Conservation (phyloP, 2,329 filamentous ascomycete genomes). For the Cytospora chrysosperma region DNA sequence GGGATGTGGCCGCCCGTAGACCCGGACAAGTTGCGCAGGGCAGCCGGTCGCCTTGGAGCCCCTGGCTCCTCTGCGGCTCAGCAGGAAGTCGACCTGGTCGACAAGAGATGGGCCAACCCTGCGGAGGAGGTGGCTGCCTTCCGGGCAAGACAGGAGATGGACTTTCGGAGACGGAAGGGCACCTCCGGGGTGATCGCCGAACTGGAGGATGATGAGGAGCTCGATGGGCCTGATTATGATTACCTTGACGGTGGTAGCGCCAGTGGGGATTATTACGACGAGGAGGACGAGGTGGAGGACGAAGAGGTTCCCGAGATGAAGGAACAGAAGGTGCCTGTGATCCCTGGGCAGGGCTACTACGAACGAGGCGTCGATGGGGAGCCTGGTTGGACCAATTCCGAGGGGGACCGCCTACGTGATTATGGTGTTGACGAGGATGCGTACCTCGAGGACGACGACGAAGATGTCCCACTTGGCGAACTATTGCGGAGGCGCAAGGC, state of each 20-base stretch:
- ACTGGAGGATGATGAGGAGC: slow-evolving; percentile 55
- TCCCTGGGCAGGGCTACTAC: slow-evolving; percentile 24
- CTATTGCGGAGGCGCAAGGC: slow-evolving; percentile 58
- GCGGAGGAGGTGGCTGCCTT: slow-evolving; percentile 52
- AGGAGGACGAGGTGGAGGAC: slow-evolving; percentile 42
- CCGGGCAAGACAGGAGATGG: slow-evolving; percentile 47
- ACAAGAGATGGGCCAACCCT: slow-evolving; percentile 35
- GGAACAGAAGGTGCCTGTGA: slow-evolving; percentile 24
- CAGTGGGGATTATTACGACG: slow-evolving; percentile 40
- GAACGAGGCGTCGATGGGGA: slow-evolving; percentile 44
- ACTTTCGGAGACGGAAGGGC: slow-evolving; percentile 39
- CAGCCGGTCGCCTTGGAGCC: slow-evolving; percentile 36
- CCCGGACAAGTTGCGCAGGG: slow-evolving; percentile 57
- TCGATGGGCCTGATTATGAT: slow-evolving; percentile 37
- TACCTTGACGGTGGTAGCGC: slow-evolving; percentile 17
- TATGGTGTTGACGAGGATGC: slow-evolving; percentile 78
- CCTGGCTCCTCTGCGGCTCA: slow-evolving; percentile 36
- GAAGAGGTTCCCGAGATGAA: slow-evolving; percentile 22
- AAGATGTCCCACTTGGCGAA: slow-evolving; percentile 69
- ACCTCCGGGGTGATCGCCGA: slow-evolving; percentile 46
- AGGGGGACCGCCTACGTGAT: slow-evolving; percentile 72
- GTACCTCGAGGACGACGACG: slow-evolving; percentile 48
- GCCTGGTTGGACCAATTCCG: slow-evolving; percentile 69
- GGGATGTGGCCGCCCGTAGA: slow-evolving; percentile 64
- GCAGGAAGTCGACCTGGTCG: slow-evolving; percentile 20